These are phyloP conservation scores for Plasmodium cynomolgi DNA, from an alignment of 169 alveolate species.

Conservation along the genomic window DNA sequence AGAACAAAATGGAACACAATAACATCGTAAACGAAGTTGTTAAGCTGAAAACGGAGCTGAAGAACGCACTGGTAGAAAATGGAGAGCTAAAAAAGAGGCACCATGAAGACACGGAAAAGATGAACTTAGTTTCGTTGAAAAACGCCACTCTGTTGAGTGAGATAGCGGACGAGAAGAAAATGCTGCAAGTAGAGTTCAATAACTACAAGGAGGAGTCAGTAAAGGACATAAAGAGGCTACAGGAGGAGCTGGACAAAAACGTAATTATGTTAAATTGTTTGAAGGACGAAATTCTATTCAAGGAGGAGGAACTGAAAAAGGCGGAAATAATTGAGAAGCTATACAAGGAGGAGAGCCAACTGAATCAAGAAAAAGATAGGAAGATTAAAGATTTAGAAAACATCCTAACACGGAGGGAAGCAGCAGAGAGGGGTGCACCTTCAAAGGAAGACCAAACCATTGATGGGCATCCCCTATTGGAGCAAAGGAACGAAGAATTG, in stretches of 20 bases:
- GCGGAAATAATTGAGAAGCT: constrained; percentile 61
- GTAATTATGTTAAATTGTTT: constrained; percentile 62
- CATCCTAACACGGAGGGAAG: constrained; percentile 16
- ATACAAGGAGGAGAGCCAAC: constrained; percentile 47
- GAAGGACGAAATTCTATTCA: constrained; percentile 69
- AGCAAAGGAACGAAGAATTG: constrained; percentile 39
- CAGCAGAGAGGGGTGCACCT: not conserved
- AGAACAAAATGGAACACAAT: constrained; percentile 24
- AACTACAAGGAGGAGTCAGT: constrained; percentile 66
- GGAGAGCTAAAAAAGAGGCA: constrained; percentile 49
- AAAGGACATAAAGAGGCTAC: constrained; percentile 70
- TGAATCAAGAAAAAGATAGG: constrained; percentile 64
- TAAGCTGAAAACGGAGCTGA: constrained; percentile 52
- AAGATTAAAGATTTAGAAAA: constrained; percentile 46
- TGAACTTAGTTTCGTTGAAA: constrained; percentile 50
- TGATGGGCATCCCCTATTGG: not conserved
- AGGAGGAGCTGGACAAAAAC: constrained; percentile 74
- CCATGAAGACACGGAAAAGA: constrained; percentile 67
- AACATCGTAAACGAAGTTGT: constrained; percentile 61
- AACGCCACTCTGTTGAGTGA: constrained; percentile 37
- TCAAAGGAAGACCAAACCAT: not conserved
- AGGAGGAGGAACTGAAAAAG: constrained; percentile 72
- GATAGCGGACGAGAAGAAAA: constrained; percentile 38
- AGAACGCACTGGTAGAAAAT: constrained; percentile 59
- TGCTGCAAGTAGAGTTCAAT: constrained; percentile 26